Base-by-base conservation (phyloP, 768 basidiomycete genomes). In the Dioszegia crocea region DNA sequence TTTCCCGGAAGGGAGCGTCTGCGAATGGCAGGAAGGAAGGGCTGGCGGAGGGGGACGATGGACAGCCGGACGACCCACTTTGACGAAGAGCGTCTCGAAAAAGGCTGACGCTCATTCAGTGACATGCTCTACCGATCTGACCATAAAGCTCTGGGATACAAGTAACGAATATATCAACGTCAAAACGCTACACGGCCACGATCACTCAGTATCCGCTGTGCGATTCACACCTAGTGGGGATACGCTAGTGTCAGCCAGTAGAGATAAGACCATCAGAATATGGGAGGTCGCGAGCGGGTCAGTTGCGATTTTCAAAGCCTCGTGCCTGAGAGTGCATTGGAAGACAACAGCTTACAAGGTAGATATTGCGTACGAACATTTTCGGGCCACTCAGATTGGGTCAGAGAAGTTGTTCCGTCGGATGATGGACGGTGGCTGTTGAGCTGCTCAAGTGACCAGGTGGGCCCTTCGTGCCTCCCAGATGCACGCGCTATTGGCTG, bases 121-220 rank as follows among this genome's bases (percentile, higher is more conserved):
- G 76, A 86, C 89, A 0, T 85, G 85, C 63, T 93, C 91, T 2
- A 86, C 87, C 52, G 91, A 94, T 78, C 80, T 93, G 48, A 89
- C 89, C 67, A 86, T 94, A 79, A 91, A 91, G 79, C 82, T 94
- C 60, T 94, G 91, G 91, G 89, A 92, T 76, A 84, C 86, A 16
- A 83, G 85, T 64, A 88, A 90, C 75, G 89, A 91, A 67, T 93
- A 89, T 82, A 90, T 89, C 80, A 91, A 90, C 74, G 82, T 82
- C 58, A 88, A 88, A 77, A 91, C 91, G 2, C 80, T 93, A 48
- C 84, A 86, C 56, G 91, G 91, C 8, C 91, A 94, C 70, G 91
- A 94, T 75, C 91, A 94, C 76, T 85, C 88, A 12, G 88, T 94
- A 47, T 92, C 91, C 11, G 84, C 85, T 26, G 90, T 87, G 1